Percentiles rank a stretch among this genome's conserved stretches.
These are phyloP conservation scores for Pleurotus pulmonarius DNA, from an alignment of 768 basidiomycete genomes.

Conservation along the genomic window DNA sequence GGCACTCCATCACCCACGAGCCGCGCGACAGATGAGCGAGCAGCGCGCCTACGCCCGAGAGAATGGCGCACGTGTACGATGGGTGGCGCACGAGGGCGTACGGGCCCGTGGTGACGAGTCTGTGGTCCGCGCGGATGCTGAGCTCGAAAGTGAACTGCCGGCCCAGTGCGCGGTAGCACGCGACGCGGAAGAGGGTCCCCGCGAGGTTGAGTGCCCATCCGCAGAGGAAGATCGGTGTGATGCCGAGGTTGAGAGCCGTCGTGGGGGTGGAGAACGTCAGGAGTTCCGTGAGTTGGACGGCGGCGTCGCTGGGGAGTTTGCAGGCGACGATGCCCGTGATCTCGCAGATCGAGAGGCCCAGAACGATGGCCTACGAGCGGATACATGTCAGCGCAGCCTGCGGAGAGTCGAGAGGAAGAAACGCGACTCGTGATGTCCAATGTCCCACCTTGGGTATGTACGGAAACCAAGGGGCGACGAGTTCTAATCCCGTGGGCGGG, in stretches of 20 bases:
- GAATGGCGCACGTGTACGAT: constrained; percentile 17
- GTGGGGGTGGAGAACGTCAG: no score
- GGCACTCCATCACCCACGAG: constrained; percentile 3
- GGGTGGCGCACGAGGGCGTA: constrained; percentile 26
- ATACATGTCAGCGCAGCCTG: no score
- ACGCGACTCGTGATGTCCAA: not conserved
- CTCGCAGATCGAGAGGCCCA: no score
- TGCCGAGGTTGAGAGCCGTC: not conserved
- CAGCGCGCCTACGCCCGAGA: not conserved
- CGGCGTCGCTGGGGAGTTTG: no score
- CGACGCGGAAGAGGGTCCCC: constrained; percentile 19
- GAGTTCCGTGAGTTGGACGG: no score
- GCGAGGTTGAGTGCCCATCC: constrained; percentile 14
- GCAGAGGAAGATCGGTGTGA: constrained; percentile 14
- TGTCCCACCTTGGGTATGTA: not conserved
- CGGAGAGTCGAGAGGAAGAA: constrained; percentile 4
- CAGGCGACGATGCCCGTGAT: no score
- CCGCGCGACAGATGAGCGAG: not conserved
- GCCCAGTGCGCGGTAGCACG: constrained; percentile 22
- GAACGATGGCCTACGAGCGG: no score
- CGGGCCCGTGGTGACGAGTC: constrained; percentile 23
- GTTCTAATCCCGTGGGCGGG: not conserved
- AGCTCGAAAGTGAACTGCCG: constrained; percentile 25
- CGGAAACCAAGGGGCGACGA: not conserved
- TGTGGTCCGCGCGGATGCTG: constrained; percentile 17